Evolutionary conservation across 768 basidiomycete genomes (phyloP).

Genomic region (Boletus patriciae): DNA sequence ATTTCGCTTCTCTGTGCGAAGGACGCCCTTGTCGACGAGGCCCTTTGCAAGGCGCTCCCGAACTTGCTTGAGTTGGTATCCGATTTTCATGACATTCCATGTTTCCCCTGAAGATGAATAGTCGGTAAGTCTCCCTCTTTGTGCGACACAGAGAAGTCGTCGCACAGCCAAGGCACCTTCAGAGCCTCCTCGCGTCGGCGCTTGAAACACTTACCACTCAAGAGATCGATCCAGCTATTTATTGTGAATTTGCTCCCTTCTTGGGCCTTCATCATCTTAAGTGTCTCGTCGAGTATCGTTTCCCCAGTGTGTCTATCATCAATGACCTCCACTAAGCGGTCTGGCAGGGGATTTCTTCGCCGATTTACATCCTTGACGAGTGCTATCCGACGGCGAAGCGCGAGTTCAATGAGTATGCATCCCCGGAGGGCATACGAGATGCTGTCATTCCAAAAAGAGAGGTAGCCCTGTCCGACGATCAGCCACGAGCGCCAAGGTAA

Average conservation of each 20-base stretch:
- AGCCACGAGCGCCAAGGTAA: constrained; percentile 5
- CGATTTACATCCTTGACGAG: constrained; percentile 78
- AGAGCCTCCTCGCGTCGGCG: background rate
- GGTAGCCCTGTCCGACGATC: constrained; percentile 63
- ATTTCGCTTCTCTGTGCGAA: constrained; percentile 99
- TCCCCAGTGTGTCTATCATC: constrained; percentile 94
- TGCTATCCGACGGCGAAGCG: constrained; percentile 90
- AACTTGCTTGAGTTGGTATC: constrained; percentile 98
- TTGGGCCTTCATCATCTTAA: constrained; percentile 91
- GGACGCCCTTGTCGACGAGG: constrained; percentile 95
- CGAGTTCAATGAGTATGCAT: constrained; percentile 96
- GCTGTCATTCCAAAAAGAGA: constrained; percentile 99
- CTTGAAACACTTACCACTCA: constrained; percentile 63
- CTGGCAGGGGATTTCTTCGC: constrained; percentile 72
- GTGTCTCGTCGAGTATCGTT: constrained; percentile 92
- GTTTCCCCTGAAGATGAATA: constrained; percentile 74
- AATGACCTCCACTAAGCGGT: constrained; percentile 86
- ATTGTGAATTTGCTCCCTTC: constrained; percentile 58
- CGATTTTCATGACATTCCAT: constrained; percentile 99
- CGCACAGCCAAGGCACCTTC: background rate
- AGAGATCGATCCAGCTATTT: constrained; percentile 92
- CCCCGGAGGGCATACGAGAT: constrained; percentile 99
- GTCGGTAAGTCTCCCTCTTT: constrained; percentile 1
- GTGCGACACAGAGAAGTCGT: background rate
- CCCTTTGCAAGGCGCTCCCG: constrained; percentile 96